phyloP scores from a whole-genome alignment of 345 rosid genomes.

The Sonneratia caseolaris region DNA sequence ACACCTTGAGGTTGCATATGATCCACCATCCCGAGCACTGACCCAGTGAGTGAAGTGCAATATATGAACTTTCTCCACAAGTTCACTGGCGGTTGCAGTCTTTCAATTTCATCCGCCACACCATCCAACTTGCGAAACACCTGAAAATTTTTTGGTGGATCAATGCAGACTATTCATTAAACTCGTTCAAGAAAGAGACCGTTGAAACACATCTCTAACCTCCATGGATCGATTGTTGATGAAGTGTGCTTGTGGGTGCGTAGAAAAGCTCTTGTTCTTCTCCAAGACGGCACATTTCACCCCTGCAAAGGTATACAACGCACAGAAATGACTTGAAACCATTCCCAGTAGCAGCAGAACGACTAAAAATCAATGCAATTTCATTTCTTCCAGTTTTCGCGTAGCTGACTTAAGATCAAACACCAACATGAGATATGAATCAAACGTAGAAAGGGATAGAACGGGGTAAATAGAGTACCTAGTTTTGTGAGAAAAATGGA shows the following conservation, averaged over 20 bases:
- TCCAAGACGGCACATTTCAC: conserved; percentile 67
- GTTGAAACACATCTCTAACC: conserved; percentile 29
- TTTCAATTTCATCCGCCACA: conserved; percentile 75
- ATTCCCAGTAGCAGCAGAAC: neutral
- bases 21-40: conserved; percentile 79
- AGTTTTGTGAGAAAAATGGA: conserved; percentile 73
- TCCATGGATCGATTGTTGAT: conserved; percentile 96
- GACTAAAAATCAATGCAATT: neutral
- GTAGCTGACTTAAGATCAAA: neutral
- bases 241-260: conserved; percentile 92
- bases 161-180: neutral
- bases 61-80: conserved; percentile 89
- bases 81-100: conserved; percentile 75
- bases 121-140: conserved; percentile 74
- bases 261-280: conserved; percentile 55
- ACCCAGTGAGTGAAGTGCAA: conserved; percentile 81
- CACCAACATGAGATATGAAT: neutral
- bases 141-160: conserved; percentile 21
- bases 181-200: neutral
- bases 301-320: conserved; percentile 26
- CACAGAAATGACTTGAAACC: neutral
- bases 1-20: conserved; percentile 96
- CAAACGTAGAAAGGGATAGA: neutral
- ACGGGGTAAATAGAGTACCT: conserved; percentile 25
- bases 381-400: neutral